Conservation (phyloP, 768 basidiomycete species). For the Macrolepiota dolichaula region DNA sequence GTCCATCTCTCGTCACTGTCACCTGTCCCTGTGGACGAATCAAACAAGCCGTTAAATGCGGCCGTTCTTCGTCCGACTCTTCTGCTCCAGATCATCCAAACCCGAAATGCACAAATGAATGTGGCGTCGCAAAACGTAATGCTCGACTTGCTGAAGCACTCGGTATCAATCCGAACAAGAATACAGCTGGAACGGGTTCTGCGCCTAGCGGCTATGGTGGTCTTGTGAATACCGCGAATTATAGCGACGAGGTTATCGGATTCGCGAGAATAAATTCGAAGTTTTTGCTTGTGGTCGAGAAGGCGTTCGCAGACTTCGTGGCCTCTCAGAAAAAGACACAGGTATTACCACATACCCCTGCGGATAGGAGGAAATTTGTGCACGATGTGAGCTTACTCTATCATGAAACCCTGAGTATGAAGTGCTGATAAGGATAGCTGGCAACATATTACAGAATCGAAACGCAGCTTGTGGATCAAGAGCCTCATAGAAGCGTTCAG, state of each 20-base stretch:
- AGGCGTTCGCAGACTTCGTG: slow-evolving; percentile 79
- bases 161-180: slow-evolving; percentile 59
- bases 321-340: slow-evolving; percentile 62
- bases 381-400: slow-evolving; percentile 50
- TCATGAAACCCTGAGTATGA: neutral
- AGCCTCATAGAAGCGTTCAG: slow-evolving; percentile 84
- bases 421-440: slow-evolving; percentile 38
- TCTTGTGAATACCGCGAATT: slow-evolving; percentile 38
- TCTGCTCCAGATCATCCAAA: slow-evolving; percentile 28
- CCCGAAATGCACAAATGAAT: slow-evolving; percentile 78
- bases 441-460: slow-evolving; percentile 81
- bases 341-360: slow-evolving; percentile 79
- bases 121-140: slow-evolving; percentile 82
- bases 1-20: slow-evolving; percentile 61
- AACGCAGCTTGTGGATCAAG: slow-evolving; percentile 85
- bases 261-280: slow-evolving; percentile 60
- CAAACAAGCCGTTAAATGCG: slow-evolving; percentile 71
- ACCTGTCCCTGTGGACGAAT: slow-evolving; percentile 84
- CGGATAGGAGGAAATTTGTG: slow-evolving; percentile 79
- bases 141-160: slow-evolving; percentile 87
- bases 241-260: slow-evolving; percentile 56
- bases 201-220: slow-evolving; percentile 32
- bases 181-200: neutral
- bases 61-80: slow-evolving; percentile 47
- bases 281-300: slow-evolving; percentile 75